Evolutionary conservation across 768 basidiomycete species (phyloP), one percentile per base, ranked within the genome.

Genomic region (Mycena chlorophos): DNA sequence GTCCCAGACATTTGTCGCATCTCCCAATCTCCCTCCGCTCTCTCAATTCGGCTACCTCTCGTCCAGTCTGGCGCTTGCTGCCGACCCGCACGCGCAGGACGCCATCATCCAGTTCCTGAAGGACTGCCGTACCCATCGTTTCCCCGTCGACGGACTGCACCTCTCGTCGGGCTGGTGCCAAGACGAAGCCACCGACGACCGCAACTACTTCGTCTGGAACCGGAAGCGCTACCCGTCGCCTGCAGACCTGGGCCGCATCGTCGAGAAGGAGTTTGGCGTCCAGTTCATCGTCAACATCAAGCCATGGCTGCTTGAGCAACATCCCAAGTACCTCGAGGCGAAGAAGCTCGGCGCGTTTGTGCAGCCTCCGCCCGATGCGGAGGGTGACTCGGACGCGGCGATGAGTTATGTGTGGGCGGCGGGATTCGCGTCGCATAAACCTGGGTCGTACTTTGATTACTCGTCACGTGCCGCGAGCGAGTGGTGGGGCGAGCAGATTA

Each of bases 171-270:
- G 60, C 29, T 62, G 60, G 60, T 62, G 60, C 25, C 23, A 40
- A 61, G 60, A 62, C 54, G 60, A 55, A 19, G 51, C 12, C 4
- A 61, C 50, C 25, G 56, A 51, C 28, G 39, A 62, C 51, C 52
- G 60, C 43, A 62, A 62, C 54, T 62, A 62, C 51, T 62, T 62
- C 38, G 56, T 58, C 23, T 62, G 60, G 60, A 62, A 62, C 56
- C 60, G 56, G 54, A 26, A 23, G 34, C 60, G 60, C 31, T 62
- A 62, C 42, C 60, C 60, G 0, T 57, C 53, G 13, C 60, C 60
- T 22, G 60, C 56, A 12, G 60, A 55, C 17, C 38, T 62, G 3
- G 60, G 60, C 6, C 60, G 54, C 46, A 55, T 55, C 39, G 54
- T 62, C 27, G 60, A 62, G 51, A 42, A 37, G 30, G 56, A 58